Evolutionary conservation across 108 stramenopile species (phyloP), one percentile per base, ranked within the genome.

Genomic region (Pseudonitzschia multiseries): DNA sequence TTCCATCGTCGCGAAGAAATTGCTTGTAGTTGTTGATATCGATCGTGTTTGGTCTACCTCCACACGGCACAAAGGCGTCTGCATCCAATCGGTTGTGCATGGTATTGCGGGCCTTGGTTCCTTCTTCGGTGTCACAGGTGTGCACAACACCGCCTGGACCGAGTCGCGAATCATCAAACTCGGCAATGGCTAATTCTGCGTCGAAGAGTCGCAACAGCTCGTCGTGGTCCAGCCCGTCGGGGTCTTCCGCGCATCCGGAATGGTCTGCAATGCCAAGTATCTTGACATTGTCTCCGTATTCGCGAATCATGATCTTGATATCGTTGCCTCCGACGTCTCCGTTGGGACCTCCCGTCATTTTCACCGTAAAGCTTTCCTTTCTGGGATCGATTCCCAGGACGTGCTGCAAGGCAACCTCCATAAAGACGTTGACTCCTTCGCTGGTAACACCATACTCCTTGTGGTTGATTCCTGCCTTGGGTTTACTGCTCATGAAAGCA

Each of bases 271-370:
- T 78, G 0, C 97, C 98, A 31, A 99, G 96, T 72, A 99, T 86
- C 67, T 91, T 94, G 41, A 83, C 95, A 79, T 90, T 96, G 0
- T 89, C 89, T n/a, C 95, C 94, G 75, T 99, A 99, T 62, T 99
- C 98, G 0, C 98, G 90, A 72, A 85, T 65, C 68, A 99, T 75
- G 68, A 99, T 98, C 67, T 95, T 94, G 63, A 99, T 86, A 80
- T 97, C 93, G 79, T 99, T 99, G 17, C 98, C 98, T 24, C 93
- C 98, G 4, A 99, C 98, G 72, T 99, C 98, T 28, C 98, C 98
- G 86, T 99, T 97, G 0, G 98, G 97, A 20, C 98, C 98, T 36
- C 98, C 98, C 0, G 97, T 98, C 59, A 99, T 84, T 80, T 97
- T 97, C 76, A 98, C 78, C 9, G 94, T 95, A 80, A 99, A 99